Conservation (phyloP, 83 land plant genomes). For the Picea engelmannii region DNA sequence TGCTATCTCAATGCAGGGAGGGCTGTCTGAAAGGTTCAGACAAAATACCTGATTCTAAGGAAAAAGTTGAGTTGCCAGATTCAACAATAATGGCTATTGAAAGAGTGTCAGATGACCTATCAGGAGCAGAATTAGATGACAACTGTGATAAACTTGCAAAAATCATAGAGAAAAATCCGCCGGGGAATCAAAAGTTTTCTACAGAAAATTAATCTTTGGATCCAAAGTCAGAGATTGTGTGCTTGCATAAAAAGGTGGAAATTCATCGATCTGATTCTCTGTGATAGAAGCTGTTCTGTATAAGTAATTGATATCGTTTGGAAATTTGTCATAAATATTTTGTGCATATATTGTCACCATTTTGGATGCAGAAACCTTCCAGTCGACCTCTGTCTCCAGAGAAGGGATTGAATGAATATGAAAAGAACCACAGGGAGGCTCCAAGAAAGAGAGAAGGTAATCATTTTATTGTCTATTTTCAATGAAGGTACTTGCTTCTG, state of each 20-base stretch:
- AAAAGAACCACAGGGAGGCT: constrained; percentile 12
- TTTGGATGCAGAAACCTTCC: not conserved
- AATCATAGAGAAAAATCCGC: not conserved
- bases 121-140: not conserved
- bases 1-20: not conserved
- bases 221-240: not conserved
- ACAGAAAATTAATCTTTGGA: not conserved
- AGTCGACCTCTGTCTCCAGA: constrained; percentile 2
- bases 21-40: not conserved
- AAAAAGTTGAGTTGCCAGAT: not conserved
- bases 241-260: not conserved
- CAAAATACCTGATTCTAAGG: not conserved
- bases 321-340: not conserved
- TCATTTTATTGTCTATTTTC: not conserved
- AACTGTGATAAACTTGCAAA: not conserved
- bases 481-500: not conserved
- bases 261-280: not conserved
- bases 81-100: not conserved
- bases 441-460: constrained; percentile 46
- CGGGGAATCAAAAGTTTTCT: not conserved
- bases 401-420: not conserved
- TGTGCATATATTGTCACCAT: not conserved
- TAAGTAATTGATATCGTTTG: not conserved
- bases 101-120: not conserved
- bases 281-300: not conserved